phyloP scores from a whole-genome alignment of 192 early-diverging fungal species.

The Backusella luteola region DNA sequence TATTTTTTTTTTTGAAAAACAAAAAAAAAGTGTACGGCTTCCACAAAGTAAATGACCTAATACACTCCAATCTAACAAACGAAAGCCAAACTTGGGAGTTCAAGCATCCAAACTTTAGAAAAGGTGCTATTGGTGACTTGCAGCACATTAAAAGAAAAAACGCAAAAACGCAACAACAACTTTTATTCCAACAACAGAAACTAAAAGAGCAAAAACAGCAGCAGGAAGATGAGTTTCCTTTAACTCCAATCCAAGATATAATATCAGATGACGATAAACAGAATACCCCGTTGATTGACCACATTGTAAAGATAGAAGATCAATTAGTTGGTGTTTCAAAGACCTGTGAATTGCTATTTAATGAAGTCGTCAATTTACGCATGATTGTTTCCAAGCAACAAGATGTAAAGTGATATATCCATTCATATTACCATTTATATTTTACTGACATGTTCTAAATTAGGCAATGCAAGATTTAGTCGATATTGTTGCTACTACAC shows the following conservation, averaged over 20 bases:
- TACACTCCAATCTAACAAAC: constrained; percentile 52
- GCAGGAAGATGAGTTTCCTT: neutral
- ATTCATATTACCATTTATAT: neutral
- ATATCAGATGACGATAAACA: constrained; percentile 14
- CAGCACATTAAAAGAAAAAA: constrained; percentile 43
- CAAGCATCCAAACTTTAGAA: constrained; percentile 80
- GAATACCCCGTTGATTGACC: constrained; percentile 13
- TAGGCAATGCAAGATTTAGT: constrained; percentile 26
- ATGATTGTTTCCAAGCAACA: constrained; percentile 20
- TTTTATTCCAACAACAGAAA: constrained; percentile 5
- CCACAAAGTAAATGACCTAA: constrained; percentile 53
- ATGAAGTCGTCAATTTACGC: constrained; percentile 9
- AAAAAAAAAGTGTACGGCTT: constrained; percentile 47
- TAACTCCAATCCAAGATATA: neutral
- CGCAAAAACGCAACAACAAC: constrained; percentile 22
- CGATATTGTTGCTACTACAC: constrained; percentile 4
- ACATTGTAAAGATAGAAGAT: constrained; percentile 27
- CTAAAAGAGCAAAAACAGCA: constrained; percentile 8
- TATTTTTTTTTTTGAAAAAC: neutral
- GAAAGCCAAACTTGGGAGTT: constrained; percentile 87
- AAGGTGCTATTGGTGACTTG: constrained; percentile 49
- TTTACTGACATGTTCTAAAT: neutral
- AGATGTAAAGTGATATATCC: constrained; percentile 7
- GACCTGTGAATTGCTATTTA: constrained; percentile 4
- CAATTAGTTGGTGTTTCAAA: constrained; percentile 15